phyloP scores from a whole-genome alignment of 192 early-diverging fungal genomes.

The Rhizophagus clarus region DNA sequence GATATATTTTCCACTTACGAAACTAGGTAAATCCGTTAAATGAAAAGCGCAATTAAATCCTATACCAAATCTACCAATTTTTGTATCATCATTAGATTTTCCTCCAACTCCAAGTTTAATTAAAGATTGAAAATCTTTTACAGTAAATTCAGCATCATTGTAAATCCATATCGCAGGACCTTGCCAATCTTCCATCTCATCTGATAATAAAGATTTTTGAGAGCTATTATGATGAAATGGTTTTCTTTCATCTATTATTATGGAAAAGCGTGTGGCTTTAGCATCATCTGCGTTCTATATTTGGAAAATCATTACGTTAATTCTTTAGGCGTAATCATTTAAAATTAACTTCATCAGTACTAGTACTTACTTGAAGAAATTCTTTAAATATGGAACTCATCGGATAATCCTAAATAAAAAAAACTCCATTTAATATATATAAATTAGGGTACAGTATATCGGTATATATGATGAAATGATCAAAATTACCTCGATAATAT shows the following conservation, averaged over 20 bases:
- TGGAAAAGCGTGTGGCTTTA: not conserved
- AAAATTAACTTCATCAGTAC: too few species aligned
- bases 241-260: constrained; percentile 5
- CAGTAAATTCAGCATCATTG: constrained; percentile 35
- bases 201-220: constrained; percentile 9
- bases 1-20: constrained; percentile 33
- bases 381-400: not conserved
- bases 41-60: constrained; percentile 27
- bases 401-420: not conserved
- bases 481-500: not conserved
- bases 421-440: not conserved
- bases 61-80: constrained; percentile 23
- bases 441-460: too few species aligned
- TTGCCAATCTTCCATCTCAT: constrained; percentile 33
- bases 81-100: constrained; percentile 31
- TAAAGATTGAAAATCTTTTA: constrained; percentile 28
- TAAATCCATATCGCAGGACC: constrained; percentile 34
- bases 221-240: not conserved
- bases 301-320: not conserved
- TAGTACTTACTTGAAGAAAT: not conserved
- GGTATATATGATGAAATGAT: not conserved
- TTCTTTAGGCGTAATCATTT: not conserved
- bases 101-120: constrained; percentile 33
- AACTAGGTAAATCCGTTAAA: constrained; percentile 31
- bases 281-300: constrained; percentile 44